Evolutionary conservation across 202 grass and related monocot species (phyloP), one percentile per base, ranked within the genome.

Genomic region (Tripidium arundinaceum): DNA sequence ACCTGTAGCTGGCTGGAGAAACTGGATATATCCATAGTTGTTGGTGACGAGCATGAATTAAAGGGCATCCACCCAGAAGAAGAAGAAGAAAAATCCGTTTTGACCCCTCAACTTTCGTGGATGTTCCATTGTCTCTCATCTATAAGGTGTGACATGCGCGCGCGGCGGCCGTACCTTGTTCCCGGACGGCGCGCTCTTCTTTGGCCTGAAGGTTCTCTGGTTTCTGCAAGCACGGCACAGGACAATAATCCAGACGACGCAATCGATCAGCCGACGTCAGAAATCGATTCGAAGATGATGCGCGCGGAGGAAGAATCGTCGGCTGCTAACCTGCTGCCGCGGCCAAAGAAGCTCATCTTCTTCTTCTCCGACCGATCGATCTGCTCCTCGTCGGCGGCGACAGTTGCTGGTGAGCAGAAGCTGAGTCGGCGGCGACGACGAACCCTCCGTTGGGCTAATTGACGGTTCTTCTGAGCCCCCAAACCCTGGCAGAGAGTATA

Each of bases 191-290:
- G 93, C 78, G 75, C 61, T 97, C 89, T 91, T 97, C 86, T 89
- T 89, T 75, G 90, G 88, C 78, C 93, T 73, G 80, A 93, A 93
- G 41, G 93, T 97, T 88, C 83, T 93, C 65, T 93, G 86, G 73
- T 93, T 93, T 54, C 93, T 97, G 78, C 41, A 33, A n/a, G n/a
- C n/a, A n/a, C n/a, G n/a, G n/a, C n/a, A n/a, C n/a, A n/a, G n/a
- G n/a, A n/a, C n/a, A n/a, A n/a, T n/a, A n/a, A n/a, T n/a, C n/a
- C n/a, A n/a, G n/a, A n/a, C n/a, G n/a, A n/a, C n/a, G n/a, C n/a
- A n/a, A n/a, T n/a, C 62, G 22, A 9, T 5, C 46, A n/a, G n/a
- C n/a, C 15, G 55, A 6, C 22, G 55, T 6, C 65, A 15, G 21
- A 69, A 55, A 55, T 10, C 19, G 50, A 55, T 22, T 55, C 7